These are phyloP conservation scores for Alternaria conjuncta DNA, from an alignment of 2,329 filamentous ascomycete genomes.

Conservation along the genomic window DNA sequence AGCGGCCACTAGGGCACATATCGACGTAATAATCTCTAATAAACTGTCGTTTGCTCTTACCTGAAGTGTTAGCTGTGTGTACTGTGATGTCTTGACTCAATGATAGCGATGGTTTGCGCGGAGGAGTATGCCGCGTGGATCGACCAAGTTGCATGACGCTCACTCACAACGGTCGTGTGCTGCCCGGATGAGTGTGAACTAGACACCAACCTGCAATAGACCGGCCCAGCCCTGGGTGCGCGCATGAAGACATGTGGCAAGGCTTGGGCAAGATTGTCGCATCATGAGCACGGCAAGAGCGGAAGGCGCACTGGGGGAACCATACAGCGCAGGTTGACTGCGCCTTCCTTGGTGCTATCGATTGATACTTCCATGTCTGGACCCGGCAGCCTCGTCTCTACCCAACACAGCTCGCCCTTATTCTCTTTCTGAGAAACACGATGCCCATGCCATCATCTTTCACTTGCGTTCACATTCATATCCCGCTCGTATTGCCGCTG, in stretches of 20 bases:
- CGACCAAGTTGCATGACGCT: slow-evolving; percentile 4
- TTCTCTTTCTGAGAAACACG: background rate
- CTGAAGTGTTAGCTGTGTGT: background rate
- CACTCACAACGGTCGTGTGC: background rate
- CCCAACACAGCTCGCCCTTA: background rate
- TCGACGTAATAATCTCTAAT: slow-evolving; percentile 50
- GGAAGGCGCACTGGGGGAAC: slow-evolving; percentile 2
- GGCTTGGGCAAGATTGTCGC: background rate
- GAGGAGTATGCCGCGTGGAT: background rate
- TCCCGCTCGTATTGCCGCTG: slow-evolving; percentile 1
- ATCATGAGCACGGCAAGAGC: slow-evolving; percentile 3
- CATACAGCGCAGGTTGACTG: slow-evolving; percentile 5
- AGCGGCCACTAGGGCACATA: slow-evolving; percentile 50
- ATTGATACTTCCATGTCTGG: slow-evolving; percentile 6
- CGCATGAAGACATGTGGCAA: slow-evolving; percentile 9
- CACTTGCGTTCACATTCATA: background rate
- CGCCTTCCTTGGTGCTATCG: slow-evolving; percentile 4
- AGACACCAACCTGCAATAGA: background rate
- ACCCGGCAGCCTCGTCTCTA: background rate
- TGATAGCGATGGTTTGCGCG: background rate
- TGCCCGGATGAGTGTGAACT: background rate
- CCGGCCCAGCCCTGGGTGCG: slow-evolving; percentile 1
- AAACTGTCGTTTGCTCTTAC: slow-evolving; percentile 26
- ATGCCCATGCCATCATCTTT: slow-evolving; percentile 11
- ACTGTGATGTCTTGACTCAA: background rate